Base-by-base conservation (phyloP, 2,329 filamentous ascomycete species). In the Aspergillus japonicus region DNA sequence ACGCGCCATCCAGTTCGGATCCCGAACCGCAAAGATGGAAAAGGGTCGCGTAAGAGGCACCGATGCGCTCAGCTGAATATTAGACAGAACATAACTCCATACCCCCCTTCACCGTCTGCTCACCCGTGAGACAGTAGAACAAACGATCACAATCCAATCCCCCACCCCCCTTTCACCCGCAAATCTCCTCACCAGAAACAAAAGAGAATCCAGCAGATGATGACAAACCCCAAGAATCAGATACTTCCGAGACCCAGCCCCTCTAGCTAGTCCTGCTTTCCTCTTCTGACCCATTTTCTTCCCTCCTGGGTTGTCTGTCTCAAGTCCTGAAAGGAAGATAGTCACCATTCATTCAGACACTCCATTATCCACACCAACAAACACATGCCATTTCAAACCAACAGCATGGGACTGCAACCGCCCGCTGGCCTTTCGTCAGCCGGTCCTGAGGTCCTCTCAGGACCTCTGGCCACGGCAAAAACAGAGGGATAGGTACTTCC, bases 1-100 rank as follows among this genome's bases (percentile, higher is more conserved):
- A 78, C 83, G 93, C 70, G 94, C 94, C 19, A 92, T 93, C 59
- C 91, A 95, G 75, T 95, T 95, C 70, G 91, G 91, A 14, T 87
- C 91, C 3, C 82, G 90, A 66, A 93, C 90, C 3, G 91, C 91
- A 14, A 95, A 93, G 78, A 93, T 94, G 87, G 88, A 92, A 71
- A 77, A 70, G 50, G 77, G 80, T 42, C 85, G 81, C 68, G 84
- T 84, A 12, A 92, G 89, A 68, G 90, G 90, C 0, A 92, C 90
- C 3, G 84, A 86, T 50, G 67, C 85, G 6, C 65, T 80, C 54
- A 66, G 56, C 55, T 76, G 66, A 74, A 61, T 55, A n/a, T 5
- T 16, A 35, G 4, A 35, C 11, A 16, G 14, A 35, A 35, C 11
- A 8, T 47, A 49, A 39, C 33, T 24, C 26, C 29, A 49, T 39